Evolutionary conservation across 2,329 filamentous ascomycete species (phyloP).

Genomic region (Claviceps monticola): DNA sequence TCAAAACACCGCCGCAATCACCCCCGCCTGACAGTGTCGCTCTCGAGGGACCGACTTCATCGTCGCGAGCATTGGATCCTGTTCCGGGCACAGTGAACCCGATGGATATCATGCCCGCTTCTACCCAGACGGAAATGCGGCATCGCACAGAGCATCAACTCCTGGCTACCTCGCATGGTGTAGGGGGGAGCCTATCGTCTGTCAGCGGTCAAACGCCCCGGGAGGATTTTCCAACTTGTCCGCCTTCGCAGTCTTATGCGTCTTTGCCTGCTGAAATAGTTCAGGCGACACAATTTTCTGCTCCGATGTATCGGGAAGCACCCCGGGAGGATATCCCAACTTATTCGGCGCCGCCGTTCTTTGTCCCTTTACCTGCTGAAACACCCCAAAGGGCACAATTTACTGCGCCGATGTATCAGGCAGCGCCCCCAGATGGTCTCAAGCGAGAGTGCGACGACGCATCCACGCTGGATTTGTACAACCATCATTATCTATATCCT

Average conservation of each 20-base stretch:
- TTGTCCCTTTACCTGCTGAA: constrained; percentile 6
- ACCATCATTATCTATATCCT: constrained; percentile 13
- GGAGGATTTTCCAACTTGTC: constrained; percentile 2
- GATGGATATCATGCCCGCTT: constrained; percentile 37
- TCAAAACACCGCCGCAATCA: constrained; percentile 1
- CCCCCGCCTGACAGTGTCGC: background rate
- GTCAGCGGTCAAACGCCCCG: constrained; percentile 1
- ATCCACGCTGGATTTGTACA: constrained; percentile 13
- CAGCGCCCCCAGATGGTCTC: constrained; percentile 2
- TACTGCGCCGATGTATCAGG: constrained; percentile 12
- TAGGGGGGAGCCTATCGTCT: constrained; percentile 9
- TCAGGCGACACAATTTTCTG: constrained; percentile 16
- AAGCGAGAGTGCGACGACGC: constrained; percentile 11
- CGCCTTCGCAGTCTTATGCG: constrained; percentile 11
- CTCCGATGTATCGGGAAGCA: constrained; percentile 10
- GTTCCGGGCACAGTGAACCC: constrained; percentile 37
- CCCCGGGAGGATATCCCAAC: constrained; percentile 1
- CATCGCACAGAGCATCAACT: constrained; percentile 24
- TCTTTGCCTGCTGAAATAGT: constrained; percentile 6
- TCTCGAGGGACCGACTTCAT: constrained; percentile 10
- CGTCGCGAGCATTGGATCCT: constrained; percentile 20
- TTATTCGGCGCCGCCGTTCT: constrained; percentile 10
- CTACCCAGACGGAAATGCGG: constrained; percentile 23
- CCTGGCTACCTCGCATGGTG: constrained; percentile 14
- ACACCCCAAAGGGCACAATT: constrained; percentile 15